Percentiles rank a stretch among this genome's conserved stretches.
phyloP scores from a whole-genome alignment of 345 rosid genomes.

The Isatis tinctoria region DNA sequence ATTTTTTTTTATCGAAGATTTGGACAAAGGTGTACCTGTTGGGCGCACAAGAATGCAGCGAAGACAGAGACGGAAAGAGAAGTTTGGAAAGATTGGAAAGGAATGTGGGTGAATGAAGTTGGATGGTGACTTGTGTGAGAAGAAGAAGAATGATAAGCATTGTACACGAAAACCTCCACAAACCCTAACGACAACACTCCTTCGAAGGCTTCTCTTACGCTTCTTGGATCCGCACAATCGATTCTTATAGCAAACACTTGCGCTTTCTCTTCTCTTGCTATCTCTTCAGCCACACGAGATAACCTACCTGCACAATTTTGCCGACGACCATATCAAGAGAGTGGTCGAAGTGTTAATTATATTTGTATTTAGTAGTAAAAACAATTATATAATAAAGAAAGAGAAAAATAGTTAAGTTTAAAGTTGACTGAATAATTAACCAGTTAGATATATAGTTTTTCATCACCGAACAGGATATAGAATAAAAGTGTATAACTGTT shows the following conservation, averaged over 20 bases:
- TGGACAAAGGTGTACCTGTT: constrained; percentile 43
- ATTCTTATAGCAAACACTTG: constrained; percentile 95
- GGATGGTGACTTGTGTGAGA: constrained; percentile 40
- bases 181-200: constrained; percentile 91
- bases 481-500: not conserved
- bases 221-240: constrained; percentile 80
- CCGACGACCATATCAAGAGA: not conserved
- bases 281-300: constrained; percentile 87
- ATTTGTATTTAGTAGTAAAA: not conserved
- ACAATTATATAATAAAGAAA: not conserved
- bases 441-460: not conserved
- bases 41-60: constrained; percentile 86
- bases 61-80: constrained; percentile 70
- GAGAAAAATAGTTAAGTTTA: not conserved
- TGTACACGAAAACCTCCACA: constrained; percentile 84
- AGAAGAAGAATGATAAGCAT: constrained; percentile 60
- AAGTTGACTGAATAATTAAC: not conserved
- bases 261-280: constrained; percentile 89
- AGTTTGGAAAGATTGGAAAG: constrained; percentile 65
- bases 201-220: constrained; percentile 91
- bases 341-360: not conserved
- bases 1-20: not conserved
- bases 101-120: constrained; percentile 58
- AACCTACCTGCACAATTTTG: constrained; percentile 44
- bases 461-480: not conserved